Percentiles rank a stretch among this genome's conserved stretches.
Evolutionary conservation across 2,329 filamentous ascomycete genomes (phyloP).

Genomic region (Colletotrichum sojae): DNA sequence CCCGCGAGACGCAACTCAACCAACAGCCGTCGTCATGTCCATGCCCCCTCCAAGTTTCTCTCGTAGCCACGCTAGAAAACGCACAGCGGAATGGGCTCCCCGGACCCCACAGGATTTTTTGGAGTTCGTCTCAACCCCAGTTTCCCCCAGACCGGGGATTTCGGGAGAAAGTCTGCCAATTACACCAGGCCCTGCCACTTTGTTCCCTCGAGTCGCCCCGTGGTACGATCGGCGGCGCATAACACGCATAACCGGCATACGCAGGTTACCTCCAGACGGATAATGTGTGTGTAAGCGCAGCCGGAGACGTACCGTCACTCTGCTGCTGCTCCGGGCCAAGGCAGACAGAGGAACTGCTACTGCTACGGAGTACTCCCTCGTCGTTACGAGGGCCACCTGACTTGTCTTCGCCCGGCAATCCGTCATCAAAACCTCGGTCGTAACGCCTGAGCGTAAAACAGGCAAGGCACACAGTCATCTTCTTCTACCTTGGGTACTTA

Average conservation of each 20-base stretch:
- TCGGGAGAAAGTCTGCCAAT: constrained; percentile 24
- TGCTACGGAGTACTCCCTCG: background rate
- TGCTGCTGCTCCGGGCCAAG: constrained; percentile 10
- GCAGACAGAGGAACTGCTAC: background rate
- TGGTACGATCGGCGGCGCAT: constrained; percentile 25
- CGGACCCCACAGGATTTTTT: constrained; percentile 32
- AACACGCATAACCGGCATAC: constrained; percentile 14
- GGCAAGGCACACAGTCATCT: background rate
- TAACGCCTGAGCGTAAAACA: background rate
- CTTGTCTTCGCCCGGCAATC: background rate
- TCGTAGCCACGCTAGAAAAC: background rate
- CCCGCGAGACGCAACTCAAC: constrained; percentile 21
- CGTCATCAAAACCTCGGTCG: constrained; percentile 14
- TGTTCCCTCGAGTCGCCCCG: constrained; percentile 6
- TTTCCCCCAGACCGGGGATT: constrained; percentile 35
- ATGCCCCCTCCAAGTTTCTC: background rate
- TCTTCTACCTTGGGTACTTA: constrained; percentile 8
- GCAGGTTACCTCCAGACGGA: constrained; percentile 1
- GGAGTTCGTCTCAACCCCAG: constrained; percentile 28
- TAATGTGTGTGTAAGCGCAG: background rate
- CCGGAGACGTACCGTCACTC: background rate
- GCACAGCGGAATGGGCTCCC: constrained; percentile 17
- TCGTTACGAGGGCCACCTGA: constrained; percentile 6
- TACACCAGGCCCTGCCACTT: constrained; percentile 1
- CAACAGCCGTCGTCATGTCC: background rate